phyloP scores from a whole-genome alignment of 1,284 basidiomycete genomes.

The Phellopilus nigrolimitatus region DNA sequence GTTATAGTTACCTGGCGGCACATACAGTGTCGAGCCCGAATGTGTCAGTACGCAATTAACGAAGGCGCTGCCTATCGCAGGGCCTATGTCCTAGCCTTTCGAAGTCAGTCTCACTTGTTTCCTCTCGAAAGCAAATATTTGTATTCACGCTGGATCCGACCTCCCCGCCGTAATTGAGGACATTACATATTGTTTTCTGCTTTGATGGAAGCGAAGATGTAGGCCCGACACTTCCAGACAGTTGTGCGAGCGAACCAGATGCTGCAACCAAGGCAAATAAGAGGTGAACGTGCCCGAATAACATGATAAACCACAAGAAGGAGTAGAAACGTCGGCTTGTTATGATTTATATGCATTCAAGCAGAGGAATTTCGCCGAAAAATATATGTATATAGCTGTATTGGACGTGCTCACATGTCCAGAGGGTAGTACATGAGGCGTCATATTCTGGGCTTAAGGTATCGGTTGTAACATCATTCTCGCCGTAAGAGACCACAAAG shows the following conservation, averaged over 20 bases:
- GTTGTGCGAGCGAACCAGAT: constrained; percentile 23
- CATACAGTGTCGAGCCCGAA: constrained; percentile 24
- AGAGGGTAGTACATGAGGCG: neutral
- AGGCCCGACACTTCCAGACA: constrained; percentile 30
- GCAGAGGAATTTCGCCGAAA: neutral
- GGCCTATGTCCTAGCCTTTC: constrained; percentile 29
- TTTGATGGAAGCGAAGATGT: constrained; percentile 27
- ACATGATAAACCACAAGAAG: neutral
- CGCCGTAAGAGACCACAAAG: too few relatives aligned
- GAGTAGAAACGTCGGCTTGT: too few relatives aligned
- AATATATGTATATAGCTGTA: neutral
- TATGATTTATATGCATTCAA: neutral
- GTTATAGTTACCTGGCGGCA: constrained; percentile 24
- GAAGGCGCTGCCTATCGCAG: constrained; percentile 32
- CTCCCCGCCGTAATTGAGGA: constrained; percentile 30
- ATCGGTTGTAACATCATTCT: too few relatives aligned
- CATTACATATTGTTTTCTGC: constrained; percentile 29
- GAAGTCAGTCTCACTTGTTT: neutral
- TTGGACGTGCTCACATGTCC: neutral
- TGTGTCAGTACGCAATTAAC: constrained; percentile 25
- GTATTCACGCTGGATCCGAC: constrained; percentile 27
- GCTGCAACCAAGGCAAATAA: constrained; percentile 1
- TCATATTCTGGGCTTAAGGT: neutral
- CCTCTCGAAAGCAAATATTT: neutral
- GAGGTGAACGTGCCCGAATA: constrained; percentile 3